Percentiles rank a stretch among this genome's conserved stretches.
Conservation (phyloP, 495 filamentous ascomycete genomes). For the Penicillium dipodomyicola region DNA sequence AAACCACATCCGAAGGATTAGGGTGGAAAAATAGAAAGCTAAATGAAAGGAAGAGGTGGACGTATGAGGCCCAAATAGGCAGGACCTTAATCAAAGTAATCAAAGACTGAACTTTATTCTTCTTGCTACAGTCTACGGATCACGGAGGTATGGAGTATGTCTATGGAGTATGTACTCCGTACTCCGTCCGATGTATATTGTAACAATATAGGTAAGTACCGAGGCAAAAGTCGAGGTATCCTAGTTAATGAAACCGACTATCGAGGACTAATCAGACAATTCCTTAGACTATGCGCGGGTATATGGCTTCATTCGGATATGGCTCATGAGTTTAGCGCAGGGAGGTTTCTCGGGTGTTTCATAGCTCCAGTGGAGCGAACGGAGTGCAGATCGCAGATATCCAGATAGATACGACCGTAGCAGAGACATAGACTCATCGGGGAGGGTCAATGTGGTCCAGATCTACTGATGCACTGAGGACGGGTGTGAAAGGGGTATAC, state of each 20-base stretch:
- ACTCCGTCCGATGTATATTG: not conserved
- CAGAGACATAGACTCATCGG: not conserved
- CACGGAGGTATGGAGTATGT: not conserved
- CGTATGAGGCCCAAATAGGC: slow-evolving; percentile 4
- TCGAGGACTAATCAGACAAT: slow-evolving; percentile 2
- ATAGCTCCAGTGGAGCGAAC: slow-evolving; percentile 4
- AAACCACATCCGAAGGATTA: not conserved
- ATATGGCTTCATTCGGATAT: slow-evolving; percentile 5
- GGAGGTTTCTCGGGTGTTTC: slow-evolving; percentile 7
- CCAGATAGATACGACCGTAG: slow-evolving; percentile 10
- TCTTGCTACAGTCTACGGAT: not conserved
- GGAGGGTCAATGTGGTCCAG: not conserved
- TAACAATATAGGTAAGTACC: not conserved
- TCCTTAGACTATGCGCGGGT: slow-evolving; percentile 7
- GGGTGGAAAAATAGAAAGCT: not conserved
- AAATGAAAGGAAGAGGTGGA: slow-evolving; percentile 6
- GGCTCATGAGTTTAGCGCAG: not conserved
- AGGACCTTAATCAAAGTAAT: slow-evolving; percentile 3
- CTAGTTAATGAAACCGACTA: slow-evolving; percentile 5
- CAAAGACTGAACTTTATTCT: slow-evolving; percentile 1
- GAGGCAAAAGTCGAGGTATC: not conserved
- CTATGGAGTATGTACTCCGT: not conserved
- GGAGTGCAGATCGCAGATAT: slow-evolving; percentile 8
- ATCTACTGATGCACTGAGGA: not conserved
- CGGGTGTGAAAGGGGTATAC: not conserved